A percentile compares a stretch with the other conserved stretches of the same genome.
Conservation (phyloP, 495 filamentous ascomycete genomes). For the Xylaria longipes region DNA sequence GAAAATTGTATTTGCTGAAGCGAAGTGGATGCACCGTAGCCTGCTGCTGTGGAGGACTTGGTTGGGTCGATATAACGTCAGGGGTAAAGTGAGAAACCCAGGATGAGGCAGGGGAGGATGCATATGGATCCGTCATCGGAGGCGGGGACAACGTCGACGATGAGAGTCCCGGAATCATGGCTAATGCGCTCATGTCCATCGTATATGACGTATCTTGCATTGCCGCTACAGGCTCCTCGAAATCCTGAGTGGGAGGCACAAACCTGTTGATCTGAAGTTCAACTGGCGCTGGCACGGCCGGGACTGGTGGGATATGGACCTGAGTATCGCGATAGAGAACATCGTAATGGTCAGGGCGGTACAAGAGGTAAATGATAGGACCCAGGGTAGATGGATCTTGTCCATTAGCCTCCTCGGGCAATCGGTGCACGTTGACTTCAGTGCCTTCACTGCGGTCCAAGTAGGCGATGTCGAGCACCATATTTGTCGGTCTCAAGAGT, state of each 20-base stretch:
- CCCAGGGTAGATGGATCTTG: conserved; percentile 53
- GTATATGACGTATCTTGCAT: conserved; percentile 43
- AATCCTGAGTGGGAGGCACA: conserved; percentile 42
- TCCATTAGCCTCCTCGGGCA: conserved; percentile 63
- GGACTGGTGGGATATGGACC: conserved; percentile 52
- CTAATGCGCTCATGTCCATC: conserved; percentile 49
- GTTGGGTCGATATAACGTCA: conserved; percentile 36
- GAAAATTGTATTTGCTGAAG: conserved; percentile 55
- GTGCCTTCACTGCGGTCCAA: conserved; percentile 85
- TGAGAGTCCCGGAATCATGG: conserved; percentile 54
- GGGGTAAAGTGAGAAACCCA: conserved; percentile 48
- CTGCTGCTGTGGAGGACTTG: conserved; percentile 43
- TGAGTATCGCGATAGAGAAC: conserved; percentile 73
- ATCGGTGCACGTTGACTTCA: conserved; percentile 77
- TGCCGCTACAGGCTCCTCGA: conserved; percentile 46
- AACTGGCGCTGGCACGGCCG: conserved; percentile 50
- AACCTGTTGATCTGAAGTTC: conserved; percentile 62
- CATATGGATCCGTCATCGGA: conserved; percentile 45
- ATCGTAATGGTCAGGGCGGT: conserved; percentile 88
- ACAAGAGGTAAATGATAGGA: conserved; percentile 57
- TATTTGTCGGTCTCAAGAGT: conserved; percentile 77
- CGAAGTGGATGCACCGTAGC: conserved; percentile 48
- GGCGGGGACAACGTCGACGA: conserved; percentile 36
- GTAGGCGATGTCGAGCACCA: conserved; percentile 87
- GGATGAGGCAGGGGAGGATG: conserved; percentile 48